Evolutionary conservation across 345 rosid genomes (phyloP), one percentile per base, ranked within the genome.

Genomic region (Populus tremula): DNA sequence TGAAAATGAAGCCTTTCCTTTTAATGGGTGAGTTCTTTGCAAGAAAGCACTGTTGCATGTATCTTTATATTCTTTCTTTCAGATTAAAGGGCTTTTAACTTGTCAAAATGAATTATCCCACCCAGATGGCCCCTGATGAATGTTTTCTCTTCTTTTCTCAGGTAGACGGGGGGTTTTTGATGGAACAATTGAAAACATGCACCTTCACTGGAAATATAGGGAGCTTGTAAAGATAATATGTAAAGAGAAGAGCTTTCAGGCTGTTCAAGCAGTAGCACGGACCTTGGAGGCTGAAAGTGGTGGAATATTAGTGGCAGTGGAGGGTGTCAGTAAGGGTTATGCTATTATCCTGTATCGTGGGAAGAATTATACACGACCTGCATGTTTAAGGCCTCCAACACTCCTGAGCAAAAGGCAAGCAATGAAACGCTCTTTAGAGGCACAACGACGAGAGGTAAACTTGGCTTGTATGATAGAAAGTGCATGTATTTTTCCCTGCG

Each of bases 161-260:
- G 99, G 99, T 86, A 89, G 94, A 84, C 83, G 96, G 92, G 96
- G 98, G 2, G 91, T 92, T 68, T 95, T 91, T 88, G 94, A 84
- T 71, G 98, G 98, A 83, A 93, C 97, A 70, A 79, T 95, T 75
- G 98, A 95, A 87, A 95, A 95, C 82, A 92, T 95, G 98, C 99
- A 95, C 87, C 98, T 95, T 78, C 99, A 95, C 79, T 93, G 99
- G 99, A 95, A 95, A 85, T 91, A 95, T 81, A 87, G 99, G 88
- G 99, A 95, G 82, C 96, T 95, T 77, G 94, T 95, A 84, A 95
- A 93, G 87, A 80, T 95, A 77, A 88, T 95, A 70, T 85, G 86
- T 79, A 88, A 87, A 75, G 92, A 90, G 82, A 84, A 66, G 78
- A 86, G 82, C 81, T 78, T 87, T 36, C 88, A 90, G 77, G 87